Conservation (phyloP, 345 rosid species). For the Gossypium australe region DNA sequence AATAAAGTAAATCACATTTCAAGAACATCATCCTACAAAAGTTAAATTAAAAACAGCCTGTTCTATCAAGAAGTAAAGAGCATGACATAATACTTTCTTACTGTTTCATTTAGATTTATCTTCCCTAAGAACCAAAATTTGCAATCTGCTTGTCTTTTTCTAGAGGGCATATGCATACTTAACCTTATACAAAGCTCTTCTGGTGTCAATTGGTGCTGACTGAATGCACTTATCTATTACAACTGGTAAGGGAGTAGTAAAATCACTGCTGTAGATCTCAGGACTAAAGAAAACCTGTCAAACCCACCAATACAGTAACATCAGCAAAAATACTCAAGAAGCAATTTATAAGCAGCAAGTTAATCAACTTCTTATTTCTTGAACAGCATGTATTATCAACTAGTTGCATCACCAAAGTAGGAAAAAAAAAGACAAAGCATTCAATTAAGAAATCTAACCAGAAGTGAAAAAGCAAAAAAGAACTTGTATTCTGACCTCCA, state of each 20-base stretch:
- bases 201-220: slow-evolving; percentile 96
- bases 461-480: neutral
- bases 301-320: slow-evolving; percentile 24
- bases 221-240: slow-evolving; percentile 93
- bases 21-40: neutral
- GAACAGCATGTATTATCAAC: neutral
- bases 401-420: neutral
- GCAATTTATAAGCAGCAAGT: slow-evolving; percentile 10
- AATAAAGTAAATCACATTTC: neutral
- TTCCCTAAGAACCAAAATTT: slow-evolving; percentile 8
- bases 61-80: neutral
- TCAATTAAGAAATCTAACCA: neutral
- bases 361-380: neutral
- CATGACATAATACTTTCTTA: neutral
- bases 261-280: slow-evolving; percentile 81
- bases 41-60: neutral
- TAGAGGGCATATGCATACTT: neutral
- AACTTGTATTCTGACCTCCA: neutral
- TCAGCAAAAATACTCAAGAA: slow-evolving; percentile 9
- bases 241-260: slow-evolving; percentile 65
- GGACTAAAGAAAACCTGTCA: slow-evolving; percentile 88
- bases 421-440: neutral
- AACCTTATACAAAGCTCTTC: slow-evolving; percentile 96
- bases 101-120: neutral
- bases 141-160: neutral